These are phyloP conservation scores for Plasmodium reichenowi DNA, from an alignment of 169 alveolate species.

Conservation along the genomic window DNA sequence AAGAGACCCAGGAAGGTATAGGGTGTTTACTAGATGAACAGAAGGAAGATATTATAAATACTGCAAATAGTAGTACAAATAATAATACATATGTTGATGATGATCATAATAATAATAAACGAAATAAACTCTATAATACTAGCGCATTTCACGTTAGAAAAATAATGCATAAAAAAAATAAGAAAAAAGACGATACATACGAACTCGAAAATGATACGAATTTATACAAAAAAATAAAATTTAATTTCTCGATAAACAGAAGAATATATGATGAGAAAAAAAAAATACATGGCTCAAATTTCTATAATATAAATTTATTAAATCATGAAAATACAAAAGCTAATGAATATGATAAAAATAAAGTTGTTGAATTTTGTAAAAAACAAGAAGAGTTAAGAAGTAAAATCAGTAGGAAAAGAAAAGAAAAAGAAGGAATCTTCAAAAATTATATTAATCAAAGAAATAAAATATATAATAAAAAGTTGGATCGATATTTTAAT, in stretches of 20 bases:
- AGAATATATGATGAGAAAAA: constrained; percentile 59
- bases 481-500: constrained; percentile 63
- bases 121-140: constrained; percentile 12
- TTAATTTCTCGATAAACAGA: constrained; percentile 56
- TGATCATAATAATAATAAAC: constrained; percentile 10
- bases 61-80: background rate
- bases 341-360: constrained; percentile 48
- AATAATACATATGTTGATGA: background rate
- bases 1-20: background rate
- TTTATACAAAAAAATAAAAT: constrained; percentile 64
- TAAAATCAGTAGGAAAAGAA: constrained; percentile 58
- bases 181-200: constrained; percentile 7
- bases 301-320: constrained; percentile 36
- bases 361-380: constrained; percentile 33
- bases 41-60: background rate
- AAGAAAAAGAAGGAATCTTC: constrained; percentile 17
- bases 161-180: constrained; percentile 9
- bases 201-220: constrained; percentile 35
- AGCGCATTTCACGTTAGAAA: constrained; percentile 32
- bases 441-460: constrained; percentile 65
- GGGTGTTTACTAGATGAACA: background rate
- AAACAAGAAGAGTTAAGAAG: constrained; percentile 48
- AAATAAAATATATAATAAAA: constrained; percentile 66
- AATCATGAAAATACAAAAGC: constrained; percentile 22
- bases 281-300: constrained; percentile 14